A percentile compares a stretch with the other conserved stretches of the same genome.
Conservation (phyloP, 2,329 filamentous ascomycete species). For the Fonsecaea erecta region DNA sequence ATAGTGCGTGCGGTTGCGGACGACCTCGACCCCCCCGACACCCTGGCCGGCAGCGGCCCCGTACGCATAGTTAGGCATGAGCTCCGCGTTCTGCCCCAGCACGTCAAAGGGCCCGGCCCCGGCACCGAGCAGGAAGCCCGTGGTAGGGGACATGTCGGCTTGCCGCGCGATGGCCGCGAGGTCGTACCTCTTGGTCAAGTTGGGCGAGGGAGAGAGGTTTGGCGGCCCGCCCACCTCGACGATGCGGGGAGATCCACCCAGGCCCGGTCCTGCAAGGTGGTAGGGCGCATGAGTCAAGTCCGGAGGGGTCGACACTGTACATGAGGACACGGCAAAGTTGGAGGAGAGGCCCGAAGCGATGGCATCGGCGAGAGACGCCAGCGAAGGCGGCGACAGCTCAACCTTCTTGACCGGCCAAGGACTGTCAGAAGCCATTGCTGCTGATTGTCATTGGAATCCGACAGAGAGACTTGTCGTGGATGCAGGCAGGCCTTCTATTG, state of each 20-base stretch:
- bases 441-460: neutral
- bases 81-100: conserved; percentile 50
- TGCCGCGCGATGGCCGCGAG: conserved; percentile 41
- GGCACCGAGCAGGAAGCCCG: conserved; percentile 49
- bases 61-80: conserved; percentile 48
- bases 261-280: conserved; percentile 46
- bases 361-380: conserved; percentile 6
- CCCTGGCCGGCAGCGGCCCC: conserved; percentile 29
- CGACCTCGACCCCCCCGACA: conserved; percentile 28
- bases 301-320: conserved; percentile 31
- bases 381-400: conserved; percentile 11
- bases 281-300: conserved; percentile 48
- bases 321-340: conserved; percentile 22
- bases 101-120: conserved; percentile 51
- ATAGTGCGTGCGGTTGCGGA: conserved; percentile 41
- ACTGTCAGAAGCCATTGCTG: neutral
- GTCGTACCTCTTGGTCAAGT: conserved; percentile 44
- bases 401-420: conserved; percentile 17
- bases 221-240: conserved; percentile 53
- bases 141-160: conserved; percentile 45
- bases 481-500: neutral
- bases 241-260: conserved; percentile 48
- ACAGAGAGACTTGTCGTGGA: neutral
- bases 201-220: conserved; percentile 48
- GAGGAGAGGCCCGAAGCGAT: conserved; percentile 16